These are phyloP conservation scores for Neurospora crassa DNA, from an alignment of 2,329 filamentous ascomycete species.

Conservation along the genomic window DNA sequence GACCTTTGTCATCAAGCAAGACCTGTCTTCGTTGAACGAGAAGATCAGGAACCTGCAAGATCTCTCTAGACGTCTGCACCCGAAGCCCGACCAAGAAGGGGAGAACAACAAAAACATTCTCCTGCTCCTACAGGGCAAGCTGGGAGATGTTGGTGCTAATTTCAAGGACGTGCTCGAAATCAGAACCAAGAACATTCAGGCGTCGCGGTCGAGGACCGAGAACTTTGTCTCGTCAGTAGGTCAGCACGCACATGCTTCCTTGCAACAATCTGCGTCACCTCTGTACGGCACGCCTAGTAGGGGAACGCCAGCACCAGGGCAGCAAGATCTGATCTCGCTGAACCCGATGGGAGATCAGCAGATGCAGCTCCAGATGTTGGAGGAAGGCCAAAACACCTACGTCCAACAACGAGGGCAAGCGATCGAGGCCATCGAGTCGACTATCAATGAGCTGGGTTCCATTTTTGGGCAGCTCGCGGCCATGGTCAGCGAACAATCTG, in stretches of 20 bases:
- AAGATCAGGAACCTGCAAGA: conserved; percentile 78
- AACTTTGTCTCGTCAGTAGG: conserved; percentile 92
- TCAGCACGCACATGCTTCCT: conserved; percentile 58
- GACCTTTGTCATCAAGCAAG: conserved; percentile 97
- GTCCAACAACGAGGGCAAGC: conserved; percentile 91
- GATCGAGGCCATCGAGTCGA: conserved; percentile 93
- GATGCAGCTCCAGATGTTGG: conserved; percentile 75
- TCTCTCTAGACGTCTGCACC: conserved; percentile 68
- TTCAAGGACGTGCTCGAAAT: conserved; percentile 98
- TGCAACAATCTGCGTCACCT: conserved; percentile 71
- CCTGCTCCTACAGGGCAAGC: conserved; percentile 78
- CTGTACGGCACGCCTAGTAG: conserved; percentile 72
- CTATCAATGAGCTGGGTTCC: conserved; percentile 78
- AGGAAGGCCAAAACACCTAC: conserved; percentile 82
- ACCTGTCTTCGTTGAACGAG: conserved; percentile 72
- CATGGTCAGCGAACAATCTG: conserved; percentile 95
- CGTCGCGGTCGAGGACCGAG: conserved; percentile 81
- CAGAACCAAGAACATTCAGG: conserved; percentile 95
- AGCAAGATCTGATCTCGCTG: conserved; percentile 67
- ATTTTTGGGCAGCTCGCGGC: conserved; percentile 81
- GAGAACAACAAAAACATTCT: conserved; percentile 98
- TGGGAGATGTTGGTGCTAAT: conserved; percentile 85
- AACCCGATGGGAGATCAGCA: conserved; percentile 70
- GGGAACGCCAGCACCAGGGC: conserved; percentile 53
- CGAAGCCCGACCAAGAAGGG: conserved; percentile 68